A percentile compares a stretch with the other conserved stretches of the same genome.
Evolutionary conservation across 2,329 filamentous ascomycete species (phyloP).

Genomic region (Decorospora gaudefroyi): DNA sequence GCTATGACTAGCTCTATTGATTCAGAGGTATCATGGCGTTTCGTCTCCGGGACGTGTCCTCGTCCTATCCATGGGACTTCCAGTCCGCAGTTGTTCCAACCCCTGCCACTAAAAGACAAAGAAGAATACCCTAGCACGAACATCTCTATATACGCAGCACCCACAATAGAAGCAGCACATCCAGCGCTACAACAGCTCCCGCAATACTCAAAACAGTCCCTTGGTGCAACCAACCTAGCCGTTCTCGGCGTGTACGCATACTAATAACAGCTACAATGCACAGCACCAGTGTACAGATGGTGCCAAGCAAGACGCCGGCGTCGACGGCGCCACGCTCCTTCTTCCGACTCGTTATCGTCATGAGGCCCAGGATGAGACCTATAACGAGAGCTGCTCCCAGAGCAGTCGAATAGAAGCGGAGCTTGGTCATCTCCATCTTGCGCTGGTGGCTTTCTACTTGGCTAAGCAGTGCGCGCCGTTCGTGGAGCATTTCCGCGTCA

Average conservation of each 20-base stretch:
- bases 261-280: constrained; percentile 38
- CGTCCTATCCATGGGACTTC: constrained; percentile 8
- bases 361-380: constrained; percentile 65
- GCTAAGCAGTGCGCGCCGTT: constrained; percentile 56
- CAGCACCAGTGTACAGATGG: constrained; percentile 63
- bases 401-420: constrained; percentile 53
- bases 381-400: constrained; percentile 66
- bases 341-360: constrained; percentile 70
- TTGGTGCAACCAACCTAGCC: constrained; percentile 41
- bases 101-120: no score
- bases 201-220: constrained; percentile 34
- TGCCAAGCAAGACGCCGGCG: constrained; percentile 70
- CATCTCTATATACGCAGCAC: constrained; percentile 25
- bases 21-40: constrained; percentile 4
- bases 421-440: constrained; percentile 43
- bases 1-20: constrained; percentile 3
- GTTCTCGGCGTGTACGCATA: constrained; percentile 39
- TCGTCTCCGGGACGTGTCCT: constrained; percentile 6
- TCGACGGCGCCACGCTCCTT: constrained; percentile 73
- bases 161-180: constrained; percentile 41
- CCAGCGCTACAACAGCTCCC: constrained; percentile 32
- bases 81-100: no score
- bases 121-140: not conserved
- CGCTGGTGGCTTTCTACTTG: constrained; percentile 39
- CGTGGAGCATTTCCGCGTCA: constrained; percentile 52